phyloP scores from a whole-genome alignment of 139 green algal genomes.

The Nannochloris sp. region DNA sequence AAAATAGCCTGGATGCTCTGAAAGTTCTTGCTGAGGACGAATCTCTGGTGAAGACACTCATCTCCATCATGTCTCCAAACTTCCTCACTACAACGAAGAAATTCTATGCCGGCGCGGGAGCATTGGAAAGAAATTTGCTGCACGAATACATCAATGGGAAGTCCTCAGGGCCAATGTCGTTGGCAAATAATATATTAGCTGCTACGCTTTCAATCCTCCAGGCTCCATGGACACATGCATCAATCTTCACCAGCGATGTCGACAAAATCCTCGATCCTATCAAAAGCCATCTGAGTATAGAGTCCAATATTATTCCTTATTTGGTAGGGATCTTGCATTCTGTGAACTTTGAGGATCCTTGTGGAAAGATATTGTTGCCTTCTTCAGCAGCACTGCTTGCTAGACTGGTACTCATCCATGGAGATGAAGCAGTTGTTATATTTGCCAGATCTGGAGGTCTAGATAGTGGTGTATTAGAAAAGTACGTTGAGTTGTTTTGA shows the following conservation, averaged over 20 bases:
- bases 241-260: neutral
- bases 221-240: conserved; percentile 3
- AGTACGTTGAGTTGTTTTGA: neutral
- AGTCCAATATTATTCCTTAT: conserved; percentile 1
- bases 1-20: conserved; percentile 24
- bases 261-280: conserved; percentile 9
- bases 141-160: neutral
- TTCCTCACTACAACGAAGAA: neutral
- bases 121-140: neutral
- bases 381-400: neutral
- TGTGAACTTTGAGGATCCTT: neutral
- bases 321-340: conserved; percentile 16
- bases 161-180: neutral
- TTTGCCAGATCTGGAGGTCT: conserved; percentile 45
- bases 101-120: conserved; percentile 11
- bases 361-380: neutral
- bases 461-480: conserved; percentile 22
- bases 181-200: neutral
- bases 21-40: conserved; percentile 26
- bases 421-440: neutral
- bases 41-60: conserved; percentile 31
- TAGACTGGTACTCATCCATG: neutral
- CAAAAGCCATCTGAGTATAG: neutral
- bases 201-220: conserved; percentile 5
- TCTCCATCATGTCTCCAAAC: conserved; percentile 30